Percentiles rank a stretch among this genome's conserved stretches.
These are phyloP conservation scores for Pythium plurisporium DNA, from an alignment of 352 stramenopile species.

Conservation along the genomic window DNA sequence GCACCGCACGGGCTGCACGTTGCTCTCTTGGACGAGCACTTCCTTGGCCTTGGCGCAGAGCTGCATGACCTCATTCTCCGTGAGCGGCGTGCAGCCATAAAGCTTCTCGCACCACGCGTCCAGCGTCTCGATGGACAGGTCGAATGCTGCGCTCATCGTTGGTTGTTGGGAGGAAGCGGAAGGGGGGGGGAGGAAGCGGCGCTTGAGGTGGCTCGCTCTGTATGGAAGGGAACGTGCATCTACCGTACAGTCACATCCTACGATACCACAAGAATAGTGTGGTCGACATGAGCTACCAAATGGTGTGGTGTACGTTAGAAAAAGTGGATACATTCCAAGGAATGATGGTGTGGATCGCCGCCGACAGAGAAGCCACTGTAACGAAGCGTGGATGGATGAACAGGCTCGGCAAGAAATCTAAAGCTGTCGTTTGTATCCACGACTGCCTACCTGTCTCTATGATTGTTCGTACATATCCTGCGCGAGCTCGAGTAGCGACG, in stretches of 20 bases:
- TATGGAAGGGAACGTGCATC: neutral
- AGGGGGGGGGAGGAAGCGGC: neutral
- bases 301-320: too few species aligned
- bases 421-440: too few species aligned
- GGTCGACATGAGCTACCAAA: neutral
- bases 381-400: too few species aligned
- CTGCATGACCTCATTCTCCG: slow-evolving; percentile 94
- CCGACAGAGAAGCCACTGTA: too few species aligned
- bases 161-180: neutral
- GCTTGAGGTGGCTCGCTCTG: too few species aligned
- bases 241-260: too few species aligned
- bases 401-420: too few species aligned
- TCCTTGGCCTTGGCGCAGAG: slow-evolving; percentile 95
- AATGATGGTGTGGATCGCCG: too few species aligned
- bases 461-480: slow-evolving; percentile 27
- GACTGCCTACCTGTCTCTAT: too few species aligned
- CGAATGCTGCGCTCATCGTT: slow-evolving; percentile 66
- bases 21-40: slow-evolving; percentile 96
- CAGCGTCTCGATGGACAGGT: slow-evolving; percentile 83
- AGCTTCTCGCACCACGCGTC: slow-evolving; percentile 95
- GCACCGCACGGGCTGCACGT: slow-evolving; percentile 94
- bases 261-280: neutral
- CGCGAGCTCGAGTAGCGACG: slow-evolving; percentile 60
- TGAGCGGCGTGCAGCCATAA: slow-evolving; percentile 91
- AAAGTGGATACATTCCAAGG: too few species aligned